phyloP scores from a whole-genome alignment of 345 rosid species.

The Eucalyptus globulus region DNA sequence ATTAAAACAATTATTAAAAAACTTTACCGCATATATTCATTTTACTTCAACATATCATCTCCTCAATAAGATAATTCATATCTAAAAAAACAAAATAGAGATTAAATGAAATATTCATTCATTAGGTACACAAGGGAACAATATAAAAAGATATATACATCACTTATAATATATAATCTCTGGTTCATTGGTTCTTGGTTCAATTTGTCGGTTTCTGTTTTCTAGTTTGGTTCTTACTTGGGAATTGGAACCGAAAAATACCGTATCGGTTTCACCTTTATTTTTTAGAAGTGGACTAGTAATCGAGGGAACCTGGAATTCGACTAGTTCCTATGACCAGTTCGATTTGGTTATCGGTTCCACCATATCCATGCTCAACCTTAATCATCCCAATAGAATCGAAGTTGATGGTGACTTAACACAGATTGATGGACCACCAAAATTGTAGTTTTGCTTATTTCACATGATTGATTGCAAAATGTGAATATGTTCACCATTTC shows the following conservation, averaged over 20 bases:
- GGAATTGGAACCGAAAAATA: not conserved
- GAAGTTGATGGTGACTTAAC: not conserved
- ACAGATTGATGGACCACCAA: not conserved
- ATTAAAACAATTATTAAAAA: no score
- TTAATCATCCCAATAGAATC: no score
- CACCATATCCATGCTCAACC: not conserved
- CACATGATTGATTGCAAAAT: not conserved
- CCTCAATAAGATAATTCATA: not conserved
- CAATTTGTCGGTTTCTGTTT: not conserved
- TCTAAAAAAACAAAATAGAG: not conserved
- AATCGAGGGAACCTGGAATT: fast-evolving
- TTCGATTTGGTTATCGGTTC: not conserved
- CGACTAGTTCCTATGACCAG: fast-evolving
- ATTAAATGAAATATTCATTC: not conserved
- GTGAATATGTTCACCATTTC: not conserved
- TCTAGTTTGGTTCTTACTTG: not conserved
- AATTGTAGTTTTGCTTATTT: not conserved
- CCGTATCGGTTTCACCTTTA: fast-evolving
- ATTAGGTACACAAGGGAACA: not conserved
- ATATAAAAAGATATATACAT: not conserved
- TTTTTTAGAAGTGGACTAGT: no score
- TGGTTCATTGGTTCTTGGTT: fast-evolving
- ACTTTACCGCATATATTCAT: not conserved
- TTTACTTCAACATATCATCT: not conserved
- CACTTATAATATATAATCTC: no score